Conservation (phyloP, 169 alveolate genomes). For the Plasmodium coatneyi region DNA sequence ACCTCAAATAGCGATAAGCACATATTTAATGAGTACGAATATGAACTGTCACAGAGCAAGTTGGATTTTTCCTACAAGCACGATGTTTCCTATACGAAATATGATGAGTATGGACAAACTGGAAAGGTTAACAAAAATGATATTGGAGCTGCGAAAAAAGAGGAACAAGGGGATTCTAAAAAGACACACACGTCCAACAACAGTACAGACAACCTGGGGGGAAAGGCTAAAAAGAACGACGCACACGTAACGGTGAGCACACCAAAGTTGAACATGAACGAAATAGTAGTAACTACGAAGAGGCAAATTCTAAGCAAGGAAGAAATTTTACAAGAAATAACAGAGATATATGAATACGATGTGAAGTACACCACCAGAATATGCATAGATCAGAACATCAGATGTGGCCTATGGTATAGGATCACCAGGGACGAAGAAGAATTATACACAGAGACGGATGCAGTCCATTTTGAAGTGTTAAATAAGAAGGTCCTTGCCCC, state of each 20-base stretch:
- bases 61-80: conserved; percentile 44
- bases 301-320: conserved; percentile 77
- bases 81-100: conserved; percentile 31
- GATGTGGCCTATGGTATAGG: conserved; percentile 97
- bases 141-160: not conserved
- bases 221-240: not conserved
- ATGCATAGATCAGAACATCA: conserved; percentile 94
- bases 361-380: conserved; percentile 95
- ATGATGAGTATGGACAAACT: conserved; percentile 25
- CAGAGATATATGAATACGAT: conserved; percentile 96
- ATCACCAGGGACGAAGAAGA: conserved; percentile 82
- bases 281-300: conserved; percentile 60
- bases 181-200: not conserved
- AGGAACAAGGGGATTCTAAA: not conserved
- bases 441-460: conserved; percentile 73
- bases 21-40: conserved; percentile 53
- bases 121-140: not conserved
- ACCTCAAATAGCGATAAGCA: conserved; percentile 39
- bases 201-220: not conserved
- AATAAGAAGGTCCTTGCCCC: conserved; percentile 87
- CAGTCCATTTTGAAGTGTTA: conserved; percentile 56
- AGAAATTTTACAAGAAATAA: conserved; percentile 87
- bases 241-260: not conserved
- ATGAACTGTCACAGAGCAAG: conserved; percentile 47
- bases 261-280: conserved; percentile 51